These are phyloP conservation scores for Yamadazyma sp. DNA, from an alignment of 805 yeast species.

Conservation along the genomic window DNA sequence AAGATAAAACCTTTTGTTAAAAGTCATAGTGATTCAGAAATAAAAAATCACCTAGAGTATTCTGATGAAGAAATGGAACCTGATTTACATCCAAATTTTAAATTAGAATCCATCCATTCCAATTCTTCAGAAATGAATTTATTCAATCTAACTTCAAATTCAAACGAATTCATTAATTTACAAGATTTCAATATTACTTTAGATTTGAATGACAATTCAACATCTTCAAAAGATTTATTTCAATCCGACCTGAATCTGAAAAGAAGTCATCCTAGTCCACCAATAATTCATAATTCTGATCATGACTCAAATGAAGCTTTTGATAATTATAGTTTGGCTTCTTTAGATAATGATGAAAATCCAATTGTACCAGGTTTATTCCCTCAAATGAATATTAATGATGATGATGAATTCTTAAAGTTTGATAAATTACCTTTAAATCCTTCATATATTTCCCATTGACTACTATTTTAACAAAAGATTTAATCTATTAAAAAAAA, in stretches of 20 bases:
- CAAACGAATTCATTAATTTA: slow-evolving; percentile 7
- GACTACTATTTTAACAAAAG: too few species aligned
- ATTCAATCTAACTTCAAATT: too few species aligned
- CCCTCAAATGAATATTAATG: slow-evolving; percentile 28
- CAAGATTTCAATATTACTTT: slow-evolving; percentile 8
- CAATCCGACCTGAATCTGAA: background rate
- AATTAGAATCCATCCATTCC: too few species aligned
- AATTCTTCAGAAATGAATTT: too few species aligned
- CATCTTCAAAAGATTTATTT: too few species aligned
- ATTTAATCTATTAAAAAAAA: too few species aligned
- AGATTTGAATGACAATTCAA: background rate
- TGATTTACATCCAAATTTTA: too few species aligned
- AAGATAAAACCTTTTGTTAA: too few species aligned
- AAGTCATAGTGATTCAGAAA: too few species aligned
- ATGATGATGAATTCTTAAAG: slow-evolving; percentile 22
- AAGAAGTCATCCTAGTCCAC: too few species aligned
- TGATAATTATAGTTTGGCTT: slow-evolving; percentile 3
- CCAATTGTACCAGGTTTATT: slow-evolving; percentile 37
- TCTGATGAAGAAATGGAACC: too few species aligned
- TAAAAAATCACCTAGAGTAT: too few species aligned
- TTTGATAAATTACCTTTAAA: slow-evolving; percentile 25
- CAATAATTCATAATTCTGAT: background rate
- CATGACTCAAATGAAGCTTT: background rate
- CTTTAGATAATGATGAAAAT: slow-evolving; percentile 14
- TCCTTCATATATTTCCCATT: slow-evolving; percentile 23